phyloP scores from a whole-genome alignment of 306 rosid species.

The Vigna mungo region DNA sequence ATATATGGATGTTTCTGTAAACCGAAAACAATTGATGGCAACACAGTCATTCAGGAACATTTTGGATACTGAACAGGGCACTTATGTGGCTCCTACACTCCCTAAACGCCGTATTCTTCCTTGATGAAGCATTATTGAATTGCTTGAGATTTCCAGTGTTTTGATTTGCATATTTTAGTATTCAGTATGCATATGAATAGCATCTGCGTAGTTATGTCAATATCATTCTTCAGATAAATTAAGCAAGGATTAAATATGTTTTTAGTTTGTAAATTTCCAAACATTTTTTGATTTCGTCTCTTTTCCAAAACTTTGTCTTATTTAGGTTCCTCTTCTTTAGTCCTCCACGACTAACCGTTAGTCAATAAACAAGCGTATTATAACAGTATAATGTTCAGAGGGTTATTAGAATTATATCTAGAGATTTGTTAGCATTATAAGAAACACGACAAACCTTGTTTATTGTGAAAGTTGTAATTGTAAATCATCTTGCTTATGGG shows the following conservation, averaged over 20 bases:
- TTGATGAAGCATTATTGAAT: constrained; percentile 79
- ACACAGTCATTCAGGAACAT: constrained; percentile 23
- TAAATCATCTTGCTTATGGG: background rate
- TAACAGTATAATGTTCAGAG: too few relatives aligned
- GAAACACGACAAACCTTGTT: too few relatives aligned
- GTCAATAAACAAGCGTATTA: too few relatives aligned
- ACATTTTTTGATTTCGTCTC: too few relatives aligned
- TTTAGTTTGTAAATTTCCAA: too few relatives aligned
- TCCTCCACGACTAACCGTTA: too few relatives aligned
- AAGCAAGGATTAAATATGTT: too few relatives aligned
- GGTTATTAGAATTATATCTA: too few relatives aligned
- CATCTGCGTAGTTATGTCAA: background rate
- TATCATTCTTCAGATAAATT: background rate
- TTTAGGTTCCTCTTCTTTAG: too few relatives aligned
- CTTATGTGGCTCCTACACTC: constrained; percentile 88
- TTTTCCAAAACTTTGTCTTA: too few relatives aligned
- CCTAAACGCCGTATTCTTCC: constrained; percentile 74
- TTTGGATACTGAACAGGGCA: constrained; percentile 60
- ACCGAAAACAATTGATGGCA: constrained; percentile 37
- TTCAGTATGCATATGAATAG: background rate
- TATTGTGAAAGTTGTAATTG: background rate
- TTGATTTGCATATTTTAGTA: constrained; percentile 64
- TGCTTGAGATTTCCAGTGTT: constrained; percentile 83
- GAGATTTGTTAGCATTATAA: too few relatives aligned
- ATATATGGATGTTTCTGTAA: constrained; percentile 56